Percentiles rank a stretch among this genome's conserved stretches.
Evolutionary conservation across 495 filamentous ascomycete species (phyloP).

Genomic region (Parachaetomium inaequale): DNA sequence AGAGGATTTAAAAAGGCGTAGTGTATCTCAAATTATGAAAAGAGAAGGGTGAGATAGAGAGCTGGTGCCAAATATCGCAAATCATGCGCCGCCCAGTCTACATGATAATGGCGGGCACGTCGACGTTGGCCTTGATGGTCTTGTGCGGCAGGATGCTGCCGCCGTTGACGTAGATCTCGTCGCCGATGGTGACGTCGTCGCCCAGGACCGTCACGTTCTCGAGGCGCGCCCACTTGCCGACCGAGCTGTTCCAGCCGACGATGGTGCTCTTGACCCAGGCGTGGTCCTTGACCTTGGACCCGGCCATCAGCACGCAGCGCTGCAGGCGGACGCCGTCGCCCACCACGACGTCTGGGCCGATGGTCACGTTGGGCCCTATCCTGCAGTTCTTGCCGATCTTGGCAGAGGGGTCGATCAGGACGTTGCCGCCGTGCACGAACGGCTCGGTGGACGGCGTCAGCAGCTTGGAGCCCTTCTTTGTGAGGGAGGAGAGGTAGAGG

Average conservation of each 20-base stretch:
- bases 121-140: slow-evolving; percentile 98
- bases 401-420: slow-evolving; percentile 89
- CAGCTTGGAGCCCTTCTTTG: slow-evolving; percentile 87
- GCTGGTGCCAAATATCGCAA: background rate
- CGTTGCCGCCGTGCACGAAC: slow-evolving; percentile 92
- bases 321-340: slow-evolving; percentile 95
- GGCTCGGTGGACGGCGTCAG: slow-evolving; percentile 71
- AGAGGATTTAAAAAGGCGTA: slow-evolving; percentile 13
- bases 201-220: slow-evolving; percentile 97
- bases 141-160: slow-evolving; percentile 96
- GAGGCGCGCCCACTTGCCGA: slow-evolving; percentile 91
- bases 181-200: slow-evolving; percentile 98
- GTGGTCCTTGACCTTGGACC: slow-evolving; percentile 96
- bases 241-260: slow-evolving; percentile 96
- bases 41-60: background rate
- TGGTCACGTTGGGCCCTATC: slow-evolving; percentile 96
- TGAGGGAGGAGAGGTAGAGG: slow-evolving; percentile 88
- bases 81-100: slow-evolving; percentile 36
- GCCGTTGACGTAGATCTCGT: slow-evolving; percentile 98
- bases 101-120: slow-evolving; percentile 88
- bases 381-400: slow-evolving; percentile 99
- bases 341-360: slow-evolving; percentile 90
- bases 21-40: slow-evolving; percentile 11
- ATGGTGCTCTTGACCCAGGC: slow-evolving; percentile 99
- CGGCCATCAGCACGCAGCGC: slow-evolving; percentile 83